These are phyloP conservation scores for Pezicula radicicola DNA, from an alignment of 2,329 filamentous ascomycete species.

Conservation along the genomic window DNA sequence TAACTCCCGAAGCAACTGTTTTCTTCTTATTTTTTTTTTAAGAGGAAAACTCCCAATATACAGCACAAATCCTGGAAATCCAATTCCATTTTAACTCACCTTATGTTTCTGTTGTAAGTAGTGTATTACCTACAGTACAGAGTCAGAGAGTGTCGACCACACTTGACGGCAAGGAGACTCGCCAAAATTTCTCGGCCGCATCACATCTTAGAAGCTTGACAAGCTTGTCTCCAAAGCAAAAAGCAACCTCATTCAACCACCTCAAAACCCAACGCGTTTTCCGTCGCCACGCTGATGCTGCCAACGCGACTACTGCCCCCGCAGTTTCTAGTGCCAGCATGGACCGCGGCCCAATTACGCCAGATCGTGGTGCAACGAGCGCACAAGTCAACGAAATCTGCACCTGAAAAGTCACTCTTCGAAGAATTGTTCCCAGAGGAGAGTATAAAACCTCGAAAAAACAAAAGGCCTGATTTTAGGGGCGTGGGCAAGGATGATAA, in stretches of 20 bases:
- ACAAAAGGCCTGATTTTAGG: too few relatives aligned
- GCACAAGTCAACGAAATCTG: slow-evolving; percentile 2
- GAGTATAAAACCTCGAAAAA: not conserved
- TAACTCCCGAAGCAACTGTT: too few relatives aligned
- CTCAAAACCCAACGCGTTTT: slow-evolving; percentile 20
- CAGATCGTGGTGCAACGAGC: slow-evolving; percentile 3
- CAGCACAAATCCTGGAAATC: too few relatives aligned
- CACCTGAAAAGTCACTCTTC: slow-evolving; percentile 30
- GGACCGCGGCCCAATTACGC: slow-evolving; percentile 32
- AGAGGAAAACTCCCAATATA: too few relatives aligned
- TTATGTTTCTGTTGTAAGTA: too few relatives aligned
- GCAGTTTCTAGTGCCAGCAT: slow-evolving; percentile 39
- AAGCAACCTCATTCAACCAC: not conserved
- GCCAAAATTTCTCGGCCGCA: slow-evolving; percentile 7
- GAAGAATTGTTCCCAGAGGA: slow-evolving; percentile 53
- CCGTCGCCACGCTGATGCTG: slow-evolving; percentile 36
- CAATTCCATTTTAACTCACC: too few relatives aligned
- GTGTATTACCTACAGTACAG: too few relatives aligned
- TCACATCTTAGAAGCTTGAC: not conserved
- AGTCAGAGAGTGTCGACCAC: too few relatives aligned
- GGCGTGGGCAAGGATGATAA: not conserved
- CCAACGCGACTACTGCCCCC: slow-evolving; percentile 36
- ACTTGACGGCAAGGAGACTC: not conserved
- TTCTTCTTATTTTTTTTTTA: too few relatives aligned
- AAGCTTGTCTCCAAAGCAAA: not conserved